These are phyloP conservation scores for Truncatella angustata DNA, from an alignment of 2,329 filamentous ascomycete species.

Conservation along the genomic window DNA sequence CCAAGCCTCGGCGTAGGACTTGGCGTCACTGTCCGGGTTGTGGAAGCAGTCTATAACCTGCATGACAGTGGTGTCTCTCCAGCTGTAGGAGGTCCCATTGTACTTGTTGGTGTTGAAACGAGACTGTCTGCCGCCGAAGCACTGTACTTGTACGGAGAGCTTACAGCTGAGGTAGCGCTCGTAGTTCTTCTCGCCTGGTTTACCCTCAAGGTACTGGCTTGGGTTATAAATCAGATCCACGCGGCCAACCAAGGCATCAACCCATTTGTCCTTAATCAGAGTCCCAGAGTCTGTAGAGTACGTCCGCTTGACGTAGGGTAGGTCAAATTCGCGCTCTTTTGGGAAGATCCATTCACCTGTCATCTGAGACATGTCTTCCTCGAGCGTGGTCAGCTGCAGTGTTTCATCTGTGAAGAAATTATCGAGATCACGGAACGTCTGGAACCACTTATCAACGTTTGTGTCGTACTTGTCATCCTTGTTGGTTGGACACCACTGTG, in stretches of 20 bases:
- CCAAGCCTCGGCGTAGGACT: neutral
- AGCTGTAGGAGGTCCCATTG: conserved; percentile 47
- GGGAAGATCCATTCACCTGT: conserved; percentile 45
- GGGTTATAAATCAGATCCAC: neutral
- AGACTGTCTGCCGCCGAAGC: conserved; percentile 32
- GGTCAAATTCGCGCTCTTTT: conserved; percentile 43
- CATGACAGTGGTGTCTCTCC: conserved; percentile 41
- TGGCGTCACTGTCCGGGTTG: conserved; percentile 22
- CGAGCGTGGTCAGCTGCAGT: neutral
- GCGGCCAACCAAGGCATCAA: conserved; percentile 8
- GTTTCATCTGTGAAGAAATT: neutral
- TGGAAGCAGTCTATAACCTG: conserved; percentile 45
- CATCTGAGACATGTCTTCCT: conserved; percentile 34
- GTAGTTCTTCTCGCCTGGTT: neutral
- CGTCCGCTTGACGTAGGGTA: conserved; percentile 47
- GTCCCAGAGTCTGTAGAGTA: conserved; percentile 41
- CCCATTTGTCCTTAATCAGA: conserved; percentile 38
- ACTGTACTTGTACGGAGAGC: neutral
- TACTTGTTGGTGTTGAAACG: conserved; percentile 36
- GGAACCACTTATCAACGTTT: conserved; percentile 35
- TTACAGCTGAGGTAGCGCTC: neutral
- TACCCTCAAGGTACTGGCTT: neutral
- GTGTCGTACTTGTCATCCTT: conserved; percentile 33
- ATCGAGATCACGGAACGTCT: conserved; percentile 22
- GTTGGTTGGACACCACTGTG: conserved; percentile 44